Base-by-base conservation (phyloP, 441 rosid genomes). In the Croton laevigatus region DNA sequence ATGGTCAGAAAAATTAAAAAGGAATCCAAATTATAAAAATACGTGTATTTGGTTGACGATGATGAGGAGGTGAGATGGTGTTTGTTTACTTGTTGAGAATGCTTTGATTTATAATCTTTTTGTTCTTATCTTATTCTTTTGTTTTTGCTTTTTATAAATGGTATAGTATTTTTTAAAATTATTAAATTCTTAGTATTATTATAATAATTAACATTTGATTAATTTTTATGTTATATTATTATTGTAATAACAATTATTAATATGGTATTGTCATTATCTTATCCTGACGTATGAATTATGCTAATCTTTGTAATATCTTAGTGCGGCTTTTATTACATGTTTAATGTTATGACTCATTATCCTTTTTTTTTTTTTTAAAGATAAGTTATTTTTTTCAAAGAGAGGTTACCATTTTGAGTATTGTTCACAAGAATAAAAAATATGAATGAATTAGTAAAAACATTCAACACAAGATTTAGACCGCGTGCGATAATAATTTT, bases 1-100 rank as follows among this genome's bases (percentile, higher is more conserved):
- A 45, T 70, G 80, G 73, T 34, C 71, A 59, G 16, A 71, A 55
- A 48, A 65, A 55, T n/a, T 27, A 32, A 71, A 49, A 48, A 65
- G 42, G n/a, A 57, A 58, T 58, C 38, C 62, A 2, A n/a, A 22
- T 9, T 69, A 61, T 53, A 38, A 59, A 72, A 16, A 42, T 59
- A 20, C 16, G 17, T 66, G 58, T 62, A 1, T 23, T 69, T 71
- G 51, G 10, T 23, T 32, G 52, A 37, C 32, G 68, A 60, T 27
- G 38, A 51, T 20, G 48, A 22, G 5, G 62, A 34, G 36, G n/a
- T 36, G 48, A 60, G 32, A 55, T 58, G 42, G 44, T 67, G 59
- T 34, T 45, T 69, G 71, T 42, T 66, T 53, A 42, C 9, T 58
- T 63, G 64, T 59, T 36, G 19, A 40, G 68, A 51, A 55, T 54